Evolutionary conservation across 176 grass and related monocot species (phyloP), one percentile per base, ranked within the genome.

Genomic region (maize (Zea mays)): DNA sequence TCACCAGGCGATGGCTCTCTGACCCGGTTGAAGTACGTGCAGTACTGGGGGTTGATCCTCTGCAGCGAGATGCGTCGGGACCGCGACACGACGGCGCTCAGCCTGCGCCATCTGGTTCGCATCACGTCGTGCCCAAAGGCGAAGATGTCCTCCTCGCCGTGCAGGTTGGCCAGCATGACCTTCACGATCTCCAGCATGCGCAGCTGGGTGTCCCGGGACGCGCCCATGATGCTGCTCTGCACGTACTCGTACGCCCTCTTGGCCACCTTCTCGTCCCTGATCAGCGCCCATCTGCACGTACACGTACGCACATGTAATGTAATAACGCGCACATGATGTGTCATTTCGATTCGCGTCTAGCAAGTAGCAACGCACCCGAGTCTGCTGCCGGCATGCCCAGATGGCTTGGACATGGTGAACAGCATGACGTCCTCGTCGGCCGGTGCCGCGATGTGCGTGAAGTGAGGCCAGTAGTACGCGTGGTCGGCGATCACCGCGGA

Each of bases 391-490:
- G 90, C 93, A 33, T 97, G 93, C 44, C 93, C 90, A 0, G 93
- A 90, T 13, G 62, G 40, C 74, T 97, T 93, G 14, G 93, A 90
- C 34, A 60, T n/a, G 55, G 87, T 81, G 79, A 97, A 97, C 38
- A 93, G 19, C 93, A 93, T 93, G 72, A 90, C 64, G 72, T 97
- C 90, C 68, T 81, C 90, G 54, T 93, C 74, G 21, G 76, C 85
- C 9, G 90, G 83, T 8, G 14, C 76, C 7, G 87, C 68, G 74
- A 93, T 90, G 42, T 91, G 82, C 1, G 93, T 86, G 43, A 79
- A 92, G 52, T 93, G 90, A 9, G 93, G 93, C 88, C 90, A 97
- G 67, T 82, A 97, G 76, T 97, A 97, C 0, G 90, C 93, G 86
- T 86, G 90, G 80, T 97, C 93, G 73, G 82, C 11, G 72, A 97